Conservation (phyloP, 495 filamentous ascomycete genomes). For the Beverwykella pulmonaria region DNA sequence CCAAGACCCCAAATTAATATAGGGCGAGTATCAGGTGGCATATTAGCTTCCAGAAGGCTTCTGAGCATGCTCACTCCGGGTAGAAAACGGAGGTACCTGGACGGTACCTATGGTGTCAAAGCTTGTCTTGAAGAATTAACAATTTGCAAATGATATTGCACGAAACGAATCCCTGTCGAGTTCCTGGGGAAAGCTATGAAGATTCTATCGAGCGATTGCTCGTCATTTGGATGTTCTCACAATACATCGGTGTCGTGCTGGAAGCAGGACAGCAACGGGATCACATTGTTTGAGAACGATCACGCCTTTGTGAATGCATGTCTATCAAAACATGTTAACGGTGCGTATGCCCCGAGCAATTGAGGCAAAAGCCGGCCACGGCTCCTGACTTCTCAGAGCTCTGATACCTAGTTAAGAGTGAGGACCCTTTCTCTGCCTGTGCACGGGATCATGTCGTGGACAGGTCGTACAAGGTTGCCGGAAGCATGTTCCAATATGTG, state of each 20-base stretch:
- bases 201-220: constrained; percentile 1
- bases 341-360: no score
- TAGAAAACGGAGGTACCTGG: constrained; percentile 5
- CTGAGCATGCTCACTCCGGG: constrained; percentile 14
- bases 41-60: constrained; percentile 34
- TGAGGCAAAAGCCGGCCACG: no score
- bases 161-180: not conserved
- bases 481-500: constrained; percentile 1
- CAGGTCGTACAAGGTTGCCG: constrained; percentile 2
- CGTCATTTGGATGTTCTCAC: constrained; percentile 15
- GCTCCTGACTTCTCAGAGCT: no score
- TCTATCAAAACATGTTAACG: no score
- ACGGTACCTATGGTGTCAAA: constrained; percentile 7
- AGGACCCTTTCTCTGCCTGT: not conserved
- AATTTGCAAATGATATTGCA: constrained; percentile 25
- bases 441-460: constrained; percentile 17
- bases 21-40: constrained; percentile 24
- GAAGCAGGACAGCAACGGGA: not conserved
- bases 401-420: no score
- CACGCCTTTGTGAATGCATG: no score
- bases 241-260: not conserved
- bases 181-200: not conserved
- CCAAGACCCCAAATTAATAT: constrained; percentile 21
- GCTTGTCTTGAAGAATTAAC: constrained; percentile 31
- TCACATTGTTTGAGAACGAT: no score